Conservation (phyloP, 495 filamentous ascomycete species). For the Aspergillus bridgeri region DNA sequence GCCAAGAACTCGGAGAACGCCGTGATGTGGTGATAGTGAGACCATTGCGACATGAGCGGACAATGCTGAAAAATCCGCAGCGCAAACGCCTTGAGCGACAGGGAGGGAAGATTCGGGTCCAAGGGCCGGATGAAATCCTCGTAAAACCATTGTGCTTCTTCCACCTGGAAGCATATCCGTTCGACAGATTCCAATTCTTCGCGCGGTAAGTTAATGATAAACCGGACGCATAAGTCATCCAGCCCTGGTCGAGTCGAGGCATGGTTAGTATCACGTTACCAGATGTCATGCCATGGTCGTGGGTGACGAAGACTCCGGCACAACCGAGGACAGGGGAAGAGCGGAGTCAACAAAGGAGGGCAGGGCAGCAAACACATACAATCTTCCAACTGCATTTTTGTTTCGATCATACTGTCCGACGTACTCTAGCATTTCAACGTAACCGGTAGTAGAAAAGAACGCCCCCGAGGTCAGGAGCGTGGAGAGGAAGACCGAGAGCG, state of each 20-base stretch:
- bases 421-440: slow-evolving; percentile 44
- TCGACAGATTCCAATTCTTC: slow-evolving; percentile 87
- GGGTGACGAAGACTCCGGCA: background rate
- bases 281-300: background rate
- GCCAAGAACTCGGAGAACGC: slow-evolving; percentile 87
- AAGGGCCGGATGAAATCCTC: slow-evolving; percentile 95
- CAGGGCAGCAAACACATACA: slow-evolving; percentile 52
- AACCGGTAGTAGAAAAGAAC: slow-evolving; percentile 11
- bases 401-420: slow-evolving; percentile 63
- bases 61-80: slow-evolving; percentile 89
- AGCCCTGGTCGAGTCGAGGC: slow-evolving; percentile 58
- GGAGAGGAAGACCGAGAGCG: slow-evolving; percentile 6
- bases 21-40: slow-evolving; percentile 66
- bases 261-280: slow-evolving; percentile 7
- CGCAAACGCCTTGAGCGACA: slow-evolving; percentile 78
- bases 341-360: background rate
- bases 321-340: background rate
- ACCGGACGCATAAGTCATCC: slow-evolving; percentile 92
- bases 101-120: slow-evolving; percentile 77
- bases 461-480: slow-evolving; percentile 24
- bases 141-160: slow-evolving; percentile 99
- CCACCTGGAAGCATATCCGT: slow-evolving; percentile 95
- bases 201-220: slow-evolving; percentile 90
- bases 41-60: slow-evolving; percentile 77
- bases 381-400: slow-evolving; percentile 82